Evolutionary conservation across 768 basidiomycete species (phyloP), one percentile per base, ranked within the genome.

Genomic region (Panellus pusillus): DNA sequence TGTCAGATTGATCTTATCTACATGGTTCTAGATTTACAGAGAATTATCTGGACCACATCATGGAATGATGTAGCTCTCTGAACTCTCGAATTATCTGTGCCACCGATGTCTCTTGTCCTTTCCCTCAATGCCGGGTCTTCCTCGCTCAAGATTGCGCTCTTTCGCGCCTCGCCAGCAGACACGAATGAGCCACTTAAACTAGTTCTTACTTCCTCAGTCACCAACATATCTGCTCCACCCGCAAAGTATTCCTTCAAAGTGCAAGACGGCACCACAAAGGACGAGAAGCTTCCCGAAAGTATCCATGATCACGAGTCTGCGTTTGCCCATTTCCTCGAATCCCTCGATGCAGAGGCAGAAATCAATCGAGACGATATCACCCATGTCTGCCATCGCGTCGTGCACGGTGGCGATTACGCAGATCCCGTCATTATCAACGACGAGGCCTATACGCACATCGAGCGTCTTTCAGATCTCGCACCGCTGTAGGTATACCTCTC

Each of bases 371-470:
- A 64, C 17, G 60, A 73, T 5, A 79, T 91, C 55, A 67, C 64
- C 6, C 72, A 82, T 53, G 73, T 88, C n/a, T 86, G 86, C 59
- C 88, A 90, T 65, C 80, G 85, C 35, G 86, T 94, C 39, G 94
- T 97, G 1, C 94, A 96, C 61, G 94, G 94, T 3, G 93, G 93
- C 2, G 80, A 84, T 41, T 89, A 87, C 61, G 72, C 72, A n/a
- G 75, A 82, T 27, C 88, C 91, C 0, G 82, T 92, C 17, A 52
- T 81, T 35, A 82, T 97, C 53, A 82, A 78, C 37, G 73, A 84
- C 35, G 76, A 85, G 47, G 82, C 89, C 31, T 86, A 82, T 64
- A 77, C 87, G 52, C 84, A 89, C 52, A 84, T 95, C 47, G 79
- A 87, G 57, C 76, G 77, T 19, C 77, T 95, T 41, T 88, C 91